Evolutionary conservation across 306 rosid species (phyloP), one percentile per base, ranked within the genome.

Genomic region (Quercus robur): DNA sequence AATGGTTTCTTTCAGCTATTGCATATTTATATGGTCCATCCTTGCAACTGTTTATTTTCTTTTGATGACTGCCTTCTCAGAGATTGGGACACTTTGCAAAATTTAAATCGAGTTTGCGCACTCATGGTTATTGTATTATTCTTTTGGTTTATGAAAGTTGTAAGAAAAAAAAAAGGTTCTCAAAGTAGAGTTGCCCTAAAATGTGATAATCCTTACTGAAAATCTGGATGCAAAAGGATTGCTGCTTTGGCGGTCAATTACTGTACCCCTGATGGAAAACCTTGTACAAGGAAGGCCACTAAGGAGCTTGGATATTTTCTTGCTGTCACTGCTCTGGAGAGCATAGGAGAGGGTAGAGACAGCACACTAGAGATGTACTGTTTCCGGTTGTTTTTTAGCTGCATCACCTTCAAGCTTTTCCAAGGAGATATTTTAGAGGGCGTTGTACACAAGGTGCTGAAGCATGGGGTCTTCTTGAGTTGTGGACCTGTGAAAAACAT

Each of bases 351-450:
- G 77, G 99, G 97, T 28, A 91, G 84, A 79, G 98, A 78, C 94
- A 90, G 31, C 89, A 79, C 10, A 85, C 93, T 0, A 98, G 98
- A 38, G 97, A 93, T 56, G 96, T 95, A 31, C 87, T 93, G 79
- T 95, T 93, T 76, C 98, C 93, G 1, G 92, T 95, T 71, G 80
- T 78, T 38, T 95, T 91, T 91, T 41, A 90, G 87, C 35, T 86
- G 91, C 49, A 44, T 95, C 23, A 90, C 92, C 81, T 93, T 95
- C 89, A 95, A 91, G 91, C 81, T 93, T 59, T 84, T 80, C 72
- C 79, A 81, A 86, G 98, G 99, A 72, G 99, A 95, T 91, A 81
- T 93, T 31, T 28, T 86, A 17, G 94, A 91, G 79, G 98, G 97
- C 9, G 87, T 85, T 9, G 96, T 93, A 31, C 94, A 93, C 85